phyloP scores from a whole-genome alignment of 2,329 filamentous ascomycete species.

The Colletotrichum tropicicola region DNA sequence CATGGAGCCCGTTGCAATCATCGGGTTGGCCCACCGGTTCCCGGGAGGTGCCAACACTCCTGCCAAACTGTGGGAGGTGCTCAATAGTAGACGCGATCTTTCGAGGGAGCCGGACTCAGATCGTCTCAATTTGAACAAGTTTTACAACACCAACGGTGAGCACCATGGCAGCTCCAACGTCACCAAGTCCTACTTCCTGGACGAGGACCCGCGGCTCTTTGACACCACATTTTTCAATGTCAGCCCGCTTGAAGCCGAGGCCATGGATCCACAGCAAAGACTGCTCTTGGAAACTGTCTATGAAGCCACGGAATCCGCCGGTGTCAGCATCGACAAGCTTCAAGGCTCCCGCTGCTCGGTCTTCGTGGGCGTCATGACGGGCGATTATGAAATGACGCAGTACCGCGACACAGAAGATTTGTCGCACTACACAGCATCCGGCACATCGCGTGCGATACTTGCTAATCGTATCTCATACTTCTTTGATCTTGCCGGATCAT shows the following conservation, averaged over 20 bases:
- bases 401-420: conserved; percentile 35
- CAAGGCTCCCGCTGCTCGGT: conserved; percentile 4
- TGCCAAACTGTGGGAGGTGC: conserved; percentile 18
- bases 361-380: conserved; percentile 32
- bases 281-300: conserved; percentile 44
- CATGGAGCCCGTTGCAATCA: conserved; percentile 32
- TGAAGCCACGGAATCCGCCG: conserved; percentile 38
- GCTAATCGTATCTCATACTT: conserved; percentile 52
- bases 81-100: not conserved
- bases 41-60: conserved; percentile 15
- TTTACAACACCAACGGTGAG: conserved; percentile 24
- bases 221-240: conserved; percentile 42
- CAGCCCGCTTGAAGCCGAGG: conserved; percentile 36
- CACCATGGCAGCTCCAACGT: conserved; percentile 35
- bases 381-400: conserved; percentile 39
- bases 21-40: conserved; percentile 12
- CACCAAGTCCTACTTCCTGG: conserved; percentile 32
- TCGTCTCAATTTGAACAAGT: conserved; percentile 4
- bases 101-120: conserved; percentile 9
- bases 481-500: conserved; percentile 48
- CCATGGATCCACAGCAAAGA: conserved; percentile 45
- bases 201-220: conserved; percentile 31
- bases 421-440: conserved; percentile 36
- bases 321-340: conserved; percentile 12
- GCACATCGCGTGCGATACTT: conserved; percentile 36